Base-by-base conservation (phyloP, 2,329 filamentous ascomycete species). In the Ceratocystis variospora region DNA sequence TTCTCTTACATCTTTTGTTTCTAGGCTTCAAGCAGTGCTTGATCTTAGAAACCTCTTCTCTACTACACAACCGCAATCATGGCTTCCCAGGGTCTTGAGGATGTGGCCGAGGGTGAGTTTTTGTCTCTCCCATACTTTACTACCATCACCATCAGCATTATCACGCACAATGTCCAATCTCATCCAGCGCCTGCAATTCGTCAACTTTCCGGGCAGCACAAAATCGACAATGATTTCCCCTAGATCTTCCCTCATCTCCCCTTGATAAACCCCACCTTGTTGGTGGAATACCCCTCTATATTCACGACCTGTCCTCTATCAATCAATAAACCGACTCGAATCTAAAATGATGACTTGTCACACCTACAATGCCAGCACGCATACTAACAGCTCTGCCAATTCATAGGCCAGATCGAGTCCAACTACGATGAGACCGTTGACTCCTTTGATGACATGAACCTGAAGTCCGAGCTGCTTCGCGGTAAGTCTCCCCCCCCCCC, bases 391-490 rank as follows among this genome's bases (percentile, higher is more conserved):
- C 19, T 15, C 19, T 25, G 28, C 19, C 65, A 22, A 31, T 77
- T 2, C 19, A 74, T 78, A 96, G 93, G 88, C 80, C 91, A 96
- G 83, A 99, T 99, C 85, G 95, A 99, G 86, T 96, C 92, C 77
- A 99, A 99, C 90, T 99, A 97, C 83, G 94, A 99, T 85, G 92
- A 97, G 86, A 92, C 93, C 75, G 93, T 94, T 80, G 95, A 99
- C 81, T 96, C 91, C 70, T 99, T 99, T 81, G 94, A 99, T 81
- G 85, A 92, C 74, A 99, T 99, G 94, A 87, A 87, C 81, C 86
- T 99, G 76, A 96, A 95, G 86, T 77, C 90, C 71, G 94, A 99
- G 84, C 89, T 99, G 76, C 90, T 99, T 77, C 91, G 94, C 81
- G 94, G 79, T 82, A 73, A 76, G 76, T 77, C 67, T 62, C 15